phyloP scores from a whole-genome alignment of 1,139 yeast genomes.

The Blastobotrys serpentis region DNA sequence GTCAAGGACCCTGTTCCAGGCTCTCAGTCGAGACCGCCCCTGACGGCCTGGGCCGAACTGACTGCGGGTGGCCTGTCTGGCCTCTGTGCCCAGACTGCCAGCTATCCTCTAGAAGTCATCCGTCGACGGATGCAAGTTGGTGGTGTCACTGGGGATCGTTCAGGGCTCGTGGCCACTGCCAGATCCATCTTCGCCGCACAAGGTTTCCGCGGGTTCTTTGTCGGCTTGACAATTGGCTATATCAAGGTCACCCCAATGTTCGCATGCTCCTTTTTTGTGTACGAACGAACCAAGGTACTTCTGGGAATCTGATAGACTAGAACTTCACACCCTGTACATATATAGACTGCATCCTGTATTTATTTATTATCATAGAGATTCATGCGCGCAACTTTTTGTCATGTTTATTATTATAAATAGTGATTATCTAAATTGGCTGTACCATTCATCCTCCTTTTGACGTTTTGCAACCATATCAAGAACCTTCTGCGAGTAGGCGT shows the following conservation, averaged over 20 bases:
- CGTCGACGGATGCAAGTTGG: constrained; percentile 96
- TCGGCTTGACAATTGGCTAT: constrained; percentile 92
- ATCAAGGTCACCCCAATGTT: constrained; percentile 96
- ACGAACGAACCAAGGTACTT: constrained; percentile 74
- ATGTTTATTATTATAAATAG: not conserved
- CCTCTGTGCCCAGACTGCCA: constrained; percentile 91
- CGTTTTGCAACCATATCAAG: constrained; percentile 59
- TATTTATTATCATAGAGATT: constrained; percentile 8
- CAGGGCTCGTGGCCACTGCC: constrained; percentile 44
- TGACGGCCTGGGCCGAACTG: constrained; percentile 88
- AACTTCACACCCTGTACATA: no score
- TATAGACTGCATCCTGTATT: constrained; percentile 5
- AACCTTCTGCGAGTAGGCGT: constrained; percentile 64
- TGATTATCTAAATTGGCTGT: constrained; percentile 28
- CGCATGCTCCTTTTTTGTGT: constrained; percentile 92
- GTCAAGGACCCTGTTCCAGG: constrained; percentile 16
- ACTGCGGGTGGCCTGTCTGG: constrained; percentile 96
- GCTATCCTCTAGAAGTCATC: constrained; percentile 94
- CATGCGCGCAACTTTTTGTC: not conserved
- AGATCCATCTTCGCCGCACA: constrained; percentile 56
- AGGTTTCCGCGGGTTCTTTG: constrained; percentile 85
- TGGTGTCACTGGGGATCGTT: constrained; percentile 51
- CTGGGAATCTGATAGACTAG: constrained; percentile 49
- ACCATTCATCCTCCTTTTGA: constrained; percentile 71
- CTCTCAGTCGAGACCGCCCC: constrained; percentile 44